These are phyloP conservation scores for Alternaria gansuensis DNA, from an alignment of 2,329 filamentous ascomycete species.

Conservation along the genomic window DNA sequence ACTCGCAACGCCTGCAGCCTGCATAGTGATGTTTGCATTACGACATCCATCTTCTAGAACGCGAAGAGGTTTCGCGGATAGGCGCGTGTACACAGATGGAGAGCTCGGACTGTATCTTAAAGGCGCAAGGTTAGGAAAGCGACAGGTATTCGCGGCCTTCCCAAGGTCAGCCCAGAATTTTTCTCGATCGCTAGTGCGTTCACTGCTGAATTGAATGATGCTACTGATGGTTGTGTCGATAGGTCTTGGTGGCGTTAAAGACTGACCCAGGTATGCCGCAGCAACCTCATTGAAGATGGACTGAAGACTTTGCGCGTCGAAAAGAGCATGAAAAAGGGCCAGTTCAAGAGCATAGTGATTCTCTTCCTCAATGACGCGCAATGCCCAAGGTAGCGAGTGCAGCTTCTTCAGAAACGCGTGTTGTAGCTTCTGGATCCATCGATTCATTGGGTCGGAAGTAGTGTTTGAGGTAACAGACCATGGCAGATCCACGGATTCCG, in stretches of 20 bases:
- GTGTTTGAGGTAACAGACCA: slow-evolving; percentile 27
- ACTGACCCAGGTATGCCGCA: slow-evolving; percentile 48
- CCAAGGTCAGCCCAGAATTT: slow-evolving; percentile 71
- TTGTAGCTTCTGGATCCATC: slow-evolving; percentile 38
- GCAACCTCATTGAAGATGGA: slow-evolving; percentile 69
- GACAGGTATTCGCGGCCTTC: slow-evolving; percentile 65
- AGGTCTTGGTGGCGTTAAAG: slow-evolving; percentile 35
- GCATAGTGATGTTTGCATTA: slow-evolving; percentile 71
- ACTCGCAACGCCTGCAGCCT: slow-evolving; percentile 77
- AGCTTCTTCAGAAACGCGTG: slow-evolving; percentile 56
- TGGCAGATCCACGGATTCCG: slow-evolving; percentile 49
- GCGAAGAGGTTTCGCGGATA: slow-evolving; percentile 54
- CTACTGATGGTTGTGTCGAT: slow-evolving; percentile 57
- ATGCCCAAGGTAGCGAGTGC: slow-evolving; percentile 69
- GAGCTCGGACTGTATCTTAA: slow-evolving; percentile 54
- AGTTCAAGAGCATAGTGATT: slow-evolving; percentile 54
- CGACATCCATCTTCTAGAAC: slow-evolving; percentile 67
- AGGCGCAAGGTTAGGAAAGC: slow-evolving; percentile 80
- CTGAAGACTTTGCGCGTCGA: slow-evolving; percentile 80
- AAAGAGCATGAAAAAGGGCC: slow-evolving; percentile 80
- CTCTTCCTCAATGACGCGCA: slow-evolving; percentile 58
- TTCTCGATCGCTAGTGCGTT: slow-evolving; percentile 45
- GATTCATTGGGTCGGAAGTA: slow-evolving; percentile 13
- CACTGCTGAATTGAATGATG: slow-evolving; percentile 55
- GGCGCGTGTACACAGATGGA: slow-evolving; percentile 49